These are phyloP conservation scores for Termitomyces titanicus DNA, from an alignment of 768 basidiomycete genomes.

Conservation along the genomic window DNA sequence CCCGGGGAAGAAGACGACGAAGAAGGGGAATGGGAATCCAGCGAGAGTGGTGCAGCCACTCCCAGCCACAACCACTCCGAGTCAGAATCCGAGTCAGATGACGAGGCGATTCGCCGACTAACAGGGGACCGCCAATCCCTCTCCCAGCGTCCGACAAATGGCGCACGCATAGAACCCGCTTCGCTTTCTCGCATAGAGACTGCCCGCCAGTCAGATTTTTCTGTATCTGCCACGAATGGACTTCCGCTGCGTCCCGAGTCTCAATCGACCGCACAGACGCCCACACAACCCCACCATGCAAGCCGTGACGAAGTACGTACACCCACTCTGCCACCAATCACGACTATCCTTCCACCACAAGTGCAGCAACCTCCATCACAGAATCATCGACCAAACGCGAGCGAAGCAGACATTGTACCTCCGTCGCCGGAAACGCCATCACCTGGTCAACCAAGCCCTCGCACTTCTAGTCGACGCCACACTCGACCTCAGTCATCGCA, in stretches of 20 bases:
- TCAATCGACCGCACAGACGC: background rate
- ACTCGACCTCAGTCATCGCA: conserved; percentile 64
- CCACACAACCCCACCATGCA: conserved; percentile 2
- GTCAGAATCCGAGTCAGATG: conserved; percentile 36
- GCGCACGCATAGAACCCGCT: conserved; percentile 9
- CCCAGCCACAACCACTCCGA: conserved; percentile 51
- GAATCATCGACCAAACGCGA: conserved; percentile 2
- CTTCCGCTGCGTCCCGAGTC: conserved; percentile 2
- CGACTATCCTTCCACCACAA: conserved; percentile 6
- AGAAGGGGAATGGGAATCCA: conserved; percentile 70
- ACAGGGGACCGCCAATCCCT: conserved; percentile 11
- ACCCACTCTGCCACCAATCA: conserved; percentile 15
- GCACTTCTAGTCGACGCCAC: conserved; percentile 33
- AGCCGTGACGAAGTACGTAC: conserved; percentile 7
- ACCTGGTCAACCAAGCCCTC: conserved; percentile 24
- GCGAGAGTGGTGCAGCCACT: conserved; percentile 71
- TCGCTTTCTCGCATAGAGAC: conserved; percentile 32
- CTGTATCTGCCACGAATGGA: conserved; percentile 6
- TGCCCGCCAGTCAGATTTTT: conserved; percentile 32
- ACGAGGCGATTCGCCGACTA: conserved; percentile 18
- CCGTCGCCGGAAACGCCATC: conserved; percentile 11
- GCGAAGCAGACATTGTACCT: background rate
- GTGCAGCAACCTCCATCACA: conserved; percentile 7
- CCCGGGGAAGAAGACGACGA: conserved; percentile 48
- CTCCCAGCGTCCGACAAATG: conserved; percentile 6